Percentiles rank a stretch among this genome's conserved stretches.
These are phyloP conservation scores for Chlorella variabilis DNA, from an alignment of 163 green algal genomes.

Conservation along the genomic window DNA sequence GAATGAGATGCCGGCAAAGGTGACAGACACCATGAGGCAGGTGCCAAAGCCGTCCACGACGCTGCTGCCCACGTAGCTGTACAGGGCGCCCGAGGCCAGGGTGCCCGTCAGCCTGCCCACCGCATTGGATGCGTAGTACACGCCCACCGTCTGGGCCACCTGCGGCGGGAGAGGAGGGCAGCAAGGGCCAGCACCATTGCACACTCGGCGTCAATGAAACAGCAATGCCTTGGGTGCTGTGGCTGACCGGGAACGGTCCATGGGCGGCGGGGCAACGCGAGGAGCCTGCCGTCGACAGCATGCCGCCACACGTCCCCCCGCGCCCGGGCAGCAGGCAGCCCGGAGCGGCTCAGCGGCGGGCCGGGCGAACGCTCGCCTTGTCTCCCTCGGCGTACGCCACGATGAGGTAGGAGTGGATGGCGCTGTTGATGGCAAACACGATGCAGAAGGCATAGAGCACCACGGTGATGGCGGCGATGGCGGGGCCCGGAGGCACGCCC, in stretches of 20 bases:
- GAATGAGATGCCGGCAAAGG: constrained; percentile 58
- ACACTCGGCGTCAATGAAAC: too few relatives aligned
- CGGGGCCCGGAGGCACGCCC: background rate
- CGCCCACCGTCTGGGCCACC: constrained; percentile 85
- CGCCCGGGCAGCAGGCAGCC: too few relatives aligned
- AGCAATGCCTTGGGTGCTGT: background rate
- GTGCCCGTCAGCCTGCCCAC: constrained; percentile 81
- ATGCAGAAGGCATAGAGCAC: constrained; percentile 79
- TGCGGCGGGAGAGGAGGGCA: background rate
- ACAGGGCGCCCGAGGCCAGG: constrained; percentile 77
- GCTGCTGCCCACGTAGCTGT: constrained; percentile 71
- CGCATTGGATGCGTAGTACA: constrained; percentile 90
- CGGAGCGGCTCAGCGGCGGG: too few relatives aligned
- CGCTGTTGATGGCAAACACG: constrained; percentile 88
- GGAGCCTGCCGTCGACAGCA: too few relatives aligned
- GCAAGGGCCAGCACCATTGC: too few relatives aligned
- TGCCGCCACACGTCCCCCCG: too few relatives aligned
- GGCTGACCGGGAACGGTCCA: too few relatives aligned
- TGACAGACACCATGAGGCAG: constrained; percentile 78
- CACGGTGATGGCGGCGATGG: constrained; percentile 45
- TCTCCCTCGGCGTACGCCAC: constrained; percentile 80
- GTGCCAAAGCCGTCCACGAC: constrained; percentile 73
- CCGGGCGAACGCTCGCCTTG: too few relatives aligned
- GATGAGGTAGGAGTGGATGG: constrained; percentile 86
- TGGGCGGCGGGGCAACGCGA: too few relatives aligned